Evolutionary conservation across 2,329 filamentous ascomycete genomes (phyloP).

Genomic region (Hypocrella siamensis): DNA sequence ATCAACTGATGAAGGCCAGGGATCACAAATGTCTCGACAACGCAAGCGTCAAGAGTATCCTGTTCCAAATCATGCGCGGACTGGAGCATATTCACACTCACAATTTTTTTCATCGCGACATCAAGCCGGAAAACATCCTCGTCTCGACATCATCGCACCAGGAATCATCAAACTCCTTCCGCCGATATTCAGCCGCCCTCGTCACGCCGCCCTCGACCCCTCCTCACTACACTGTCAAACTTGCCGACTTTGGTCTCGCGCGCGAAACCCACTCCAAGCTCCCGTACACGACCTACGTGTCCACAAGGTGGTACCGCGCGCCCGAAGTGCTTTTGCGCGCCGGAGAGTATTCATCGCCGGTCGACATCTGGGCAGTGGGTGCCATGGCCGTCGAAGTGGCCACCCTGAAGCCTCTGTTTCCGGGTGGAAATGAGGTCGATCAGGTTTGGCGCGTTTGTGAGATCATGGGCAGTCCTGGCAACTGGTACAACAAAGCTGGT

Average conservation of each 20-base stretch:
- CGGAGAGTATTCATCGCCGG: constrained; percentile 91
- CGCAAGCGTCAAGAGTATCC: constrained; percentile 87
- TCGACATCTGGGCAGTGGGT: constrained; percentile 96
- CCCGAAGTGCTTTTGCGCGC: constrained; percentile 88
- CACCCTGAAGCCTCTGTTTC: constrained; percentile 90
- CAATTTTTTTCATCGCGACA: constrained; percentile 96
- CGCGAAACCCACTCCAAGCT: constrained; percentile 92
- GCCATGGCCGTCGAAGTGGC: constrained; percentile 98
- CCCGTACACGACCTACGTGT: constrained; percentile 96
- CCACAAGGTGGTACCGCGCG: constrained; percentile 93
- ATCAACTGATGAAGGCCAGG: constrained; percentile 95
- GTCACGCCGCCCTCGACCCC: constrained; percentile 93
- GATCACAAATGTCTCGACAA: constrained; percentile 91
- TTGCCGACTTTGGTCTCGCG: constrained; percentile 95
- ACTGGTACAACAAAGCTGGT: constrained; percentile 92
- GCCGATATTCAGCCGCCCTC: constrained; percentile 80
- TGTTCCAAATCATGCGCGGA: constrained; percentile 92
- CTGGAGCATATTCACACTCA: constrained; percentile 96
- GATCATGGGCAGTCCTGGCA: constrained; percentile 96
- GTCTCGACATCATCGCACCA: constrained; percentile 80
- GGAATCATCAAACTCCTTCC: constrained; percentile 72
- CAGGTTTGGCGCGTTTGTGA: constrained; percentile 98
- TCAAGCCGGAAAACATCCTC: constrained; percentile 97
- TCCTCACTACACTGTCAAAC: constrained; percentile 89
- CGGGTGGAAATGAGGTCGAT: constrained; percentile 94